A percentile compares a stretch with the other conserved stretches of the same genome.
These are phyloP conservation scores for Oxyria digyna DNA, from an alignment of 148 eudicot genomes.

Conservation along the genomic window DNA sequence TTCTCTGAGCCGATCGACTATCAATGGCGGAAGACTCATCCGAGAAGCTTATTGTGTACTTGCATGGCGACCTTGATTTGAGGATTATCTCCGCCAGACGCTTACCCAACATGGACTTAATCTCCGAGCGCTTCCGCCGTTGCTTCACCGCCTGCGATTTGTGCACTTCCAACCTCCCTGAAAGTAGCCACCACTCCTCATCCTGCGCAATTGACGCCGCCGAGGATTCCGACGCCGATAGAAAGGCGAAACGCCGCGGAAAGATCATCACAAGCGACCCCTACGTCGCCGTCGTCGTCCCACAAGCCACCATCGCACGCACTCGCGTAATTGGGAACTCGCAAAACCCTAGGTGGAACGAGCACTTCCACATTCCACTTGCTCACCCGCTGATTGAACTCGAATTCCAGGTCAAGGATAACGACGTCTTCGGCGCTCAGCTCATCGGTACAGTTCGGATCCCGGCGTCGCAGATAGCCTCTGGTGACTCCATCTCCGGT, in stretches of 20 bases:
- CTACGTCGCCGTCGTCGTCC: constrained; percentile 58
- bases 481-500: constrained; percentile 34
- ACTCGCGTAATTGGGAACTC: constrained; percentile 64
- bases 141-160: constrained; percentile 1
- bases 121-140: constrained; percentile 41
- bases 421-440: constrained; percentile 71
- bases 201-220: neutral
- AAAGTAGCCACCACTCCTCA: neutral
- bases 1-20: neutral
- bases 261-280: constrained; percentile 83
- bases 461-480: constrained; percentile 24
- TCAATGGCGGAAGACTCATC: constrained; percentile 29
- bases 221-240: neutral
- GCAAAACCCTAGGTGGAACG: constrained; percentile 59
- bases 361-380: constrained; percentile 36
- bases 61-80: constrained; percentile 73
- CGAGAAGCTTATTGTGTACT: constrained; percentile 23
- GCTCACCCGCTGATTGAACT: constrained; percentile 46
- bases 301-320: constrained; percentile 64
- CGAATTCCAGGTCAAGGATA: constrained; percentile 71
- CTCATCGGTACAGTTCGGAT: constrained; percentile 40
- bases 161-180: neutral
- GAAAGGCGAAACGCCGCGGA: constrained; percentile 23
- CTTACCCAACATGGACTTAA: constrained; percentile 78
- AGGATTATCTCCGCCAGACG: constrained; percentile 42